A percentile compares a stretch with the other conserved stretches of the same genome.
These are phyloP conservation scores for Bruguiera parviflora DNA, from an alignment of 345 rosid genomes.

Conservation along the genomic window DNA sequence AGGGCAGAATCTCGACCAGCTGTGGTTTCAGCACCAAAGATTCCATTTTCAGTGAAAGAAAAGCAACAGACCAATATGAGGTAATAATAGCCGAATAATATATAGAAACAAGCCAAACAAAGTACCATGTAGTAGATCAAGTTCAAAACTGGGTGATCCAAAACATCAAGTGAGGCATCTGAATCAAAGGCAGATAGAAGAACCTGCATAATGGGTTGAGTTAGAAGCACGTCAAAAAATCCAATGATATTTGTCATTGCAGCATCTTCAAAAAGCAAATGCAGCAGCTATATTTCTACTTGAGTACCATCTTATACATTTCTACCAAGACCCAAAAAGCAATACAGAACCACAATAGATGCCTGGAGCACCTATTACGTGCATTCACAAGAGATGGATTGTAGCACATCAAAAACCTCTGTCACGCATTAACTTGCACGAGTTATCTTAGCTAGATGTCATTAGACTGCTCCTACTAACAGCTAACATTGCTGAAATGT, in stretches of 20 bases:
- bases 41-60: not conserved
- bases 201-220: constrained; percentile 42
- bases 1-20: constrained; percentile 95
- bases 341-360: too few relatives aligned
- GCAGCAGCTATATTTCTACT: not conserved
- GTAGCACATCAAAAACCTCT: not conserved
- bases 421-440: not conserved
- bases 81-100: not conserved
- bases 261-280: not conserved
- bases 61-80: not conserved
- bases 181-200: constrained; percentile 75
- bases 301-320: too few relatives aligned
- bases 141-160: constrained; percentile 91
- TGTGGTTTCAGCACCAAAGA: constrained; percentile 32
- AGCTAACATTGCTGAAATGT: not conserved
- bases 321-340: too few relatives aligned
- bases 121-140: constrained; percentile 85
- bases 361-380: too few relatives aligned
- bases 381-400: too few relatives aligned
- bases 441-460: too few relatives aligned
- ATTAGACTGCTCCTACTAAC: too few relatives aligned
- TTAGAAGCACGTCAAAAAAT: not conserved
- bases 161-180: constrained; percentile 75
- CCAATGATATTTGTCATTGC: not conserved
- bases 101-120: not conserved